A percentile compares a stretch with the other conserved stretches of the same genome.
Evolutionary conservation across 306 rosid genomes (phyloP).

Genomic region (Pterocarpus santalinus): DNA sequence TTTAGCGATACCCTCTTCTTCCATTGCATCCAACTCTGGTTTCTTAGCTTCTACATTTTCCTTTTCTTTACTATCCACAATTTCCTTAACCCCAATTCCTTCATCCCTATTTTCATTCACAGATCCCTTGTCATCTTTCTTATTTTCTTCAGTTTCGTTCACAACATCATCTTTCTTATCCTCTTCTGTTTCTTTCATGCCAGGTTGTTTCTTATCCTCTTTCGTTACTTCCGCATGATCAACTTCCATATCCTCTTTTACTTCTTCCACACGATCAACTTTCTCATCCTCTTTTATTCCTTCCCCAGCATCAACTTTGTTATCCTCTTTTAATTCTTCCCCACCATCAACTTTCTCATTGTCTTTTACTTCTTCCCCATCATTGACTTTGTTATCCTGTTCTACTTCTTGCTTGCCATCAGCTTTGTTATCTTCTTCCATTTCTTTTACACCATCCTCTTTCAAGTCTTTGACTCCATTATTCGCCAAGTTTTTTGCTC

Average conservation of each 20-base stretch:
- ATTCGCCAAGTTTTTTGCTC: slow-evolving; percentile 48
- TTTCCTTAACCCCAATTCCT: slow-evolving; percentile 51
- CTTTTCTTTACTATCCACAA: slow-evolving; percentile 47
- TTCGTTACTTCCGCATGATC: slow-evolving; percentile 32
- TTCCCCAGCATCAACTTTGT: slow-evolving; percentile 33
- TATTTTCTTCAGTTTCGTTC: slow-evolving; percentile 52
- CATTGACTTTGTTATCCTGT: slow-evolving; percentile 54
- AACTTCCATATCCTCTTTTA: slow-evolving; percentile 51
- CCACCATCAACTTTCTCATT: slow-evolving; percentile 53
- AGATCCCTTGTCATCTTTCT: slow-evolving; percentile 48
- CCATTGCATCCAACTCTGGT: slow-evolving; percentile 52
- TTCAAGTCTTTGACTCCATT: slow-evolving; percentile 59
- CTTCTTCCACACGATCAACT: slow-evolving; percentile 47
- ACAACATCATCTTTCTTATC: slow-evolving; percentile 30
- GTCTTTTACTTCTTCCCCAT: slow-evolving; percentile 26
- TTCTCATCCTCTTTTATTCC: slow-evolving; percentile 15
- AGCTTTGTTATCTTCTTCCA: slow-evolving; percentile 47
- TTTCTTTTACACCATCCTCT: slow-evolving; percentile 46
- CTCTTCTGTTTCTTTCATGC: slow-evolving; percentile 25
- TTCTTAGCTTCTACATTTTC: slow-evolving; percentile 53
- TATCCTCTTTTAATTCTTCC: slow-evolving; percentile 24
- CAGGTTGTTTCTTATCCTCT: slow-evolving; percentile 58
- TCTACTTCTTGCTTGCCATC: slow-evolving; percentile 25
- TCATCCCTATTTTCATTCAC: slow-evolving; percentile 47
- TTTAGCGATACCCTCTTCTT: slow-evolving; percentile 53